Evolutionary conservation across 2,329 filamentous ascomycete species (phyloP), one percentile per base, ranked within the genome.

Genomic region (Colletotrichum higginsianum): DNA sequence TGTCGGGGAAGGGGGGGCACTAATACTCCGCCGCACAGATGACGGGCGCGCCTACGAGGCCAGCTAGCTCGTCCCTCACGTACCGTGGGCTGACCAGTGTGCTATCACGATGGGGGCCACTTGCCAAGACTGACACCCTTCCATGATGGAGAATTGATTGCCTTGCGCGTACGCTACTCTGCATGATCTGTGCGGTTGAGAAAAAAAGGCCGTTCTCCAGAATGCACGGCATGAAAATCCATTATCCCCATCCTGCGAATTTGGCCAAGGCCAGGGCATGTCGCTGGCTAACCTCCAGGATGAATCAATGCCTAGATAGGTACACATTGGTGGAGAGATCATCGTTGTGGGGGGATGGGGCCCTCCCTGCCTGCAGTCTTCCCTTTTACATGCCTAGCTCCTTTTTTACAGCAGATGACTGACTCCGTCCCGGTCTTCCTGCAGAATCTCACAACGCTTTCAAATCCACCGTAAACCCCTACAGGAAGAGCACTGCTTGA

Each of bases 381-480:
- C 35, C 16, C 18, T 21, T 21, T 13, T 7, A 35, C 30, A 16
- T 50, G 46, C 12, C 50, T 50, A 18, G 46, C 35, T 40, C 18
- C 46, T 44, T 35, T 26, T 47, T 35, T 15, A 42, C 16, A 30
- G n/a, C 15, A 47, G 8, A 18, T 21, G 50, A 47, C n/a, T 26
- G 38, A 35, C 7, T 15, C 30, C 6, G 5, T 21, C 62, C 13
- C 67, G 55, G 23, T 66, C 35, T 52, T 13, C 62, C 42, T 61
- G 67, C 67, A 71, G 63, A 35, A 71, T 71, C 56, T 67, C 53
- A 52, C 23, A 8, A 21, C 38, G 16, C 11, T 11, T 18, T 42
- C 18, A 1, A 60, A 30, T 12, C 56, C 40, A 15, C 57, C 52
- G 15, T 30, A 21, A 35, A 44, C 40, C 40, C 38, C n/a, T 8